Base-by-base conservation (phyloP, 805 yeast genomes). In the Kazachstania martiniae region DNA sequence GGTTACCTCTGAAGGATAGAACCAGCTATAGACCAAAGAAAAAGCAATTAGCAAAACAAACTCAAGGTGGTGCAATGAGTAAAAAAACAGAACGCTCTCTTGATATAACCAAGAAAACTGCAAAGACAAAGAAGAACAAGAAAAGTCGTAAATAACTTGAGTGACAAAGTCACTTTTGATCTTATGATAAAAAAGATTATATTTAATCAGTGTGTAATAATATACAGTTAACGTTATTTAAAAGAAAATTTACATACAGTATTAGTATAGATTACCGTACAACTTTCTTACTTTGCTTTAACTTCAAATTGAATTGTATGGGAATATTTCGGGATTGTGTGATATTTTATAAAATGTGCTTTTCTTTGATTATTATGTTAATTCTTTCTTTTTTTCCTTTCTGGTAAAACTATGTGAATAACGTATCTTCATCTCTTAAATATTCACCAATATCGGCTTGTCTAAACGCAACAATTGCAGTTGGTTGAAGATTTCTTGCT, bases 371-470 rank as follows among this genome's bases (percentile, higher is more conserved):
- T n/a, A n/a, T n/a, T n/a, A n/a, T n/a, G n/a, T n/a, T n/a, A n/a
- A n/a, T n/a, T n/a, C n/a, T n/a, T n/a, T n/a, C n/a, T n/a, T n/a
- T n/a, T n/a, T n/a, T n/a, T n/a, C n/a, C n/a, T n/a, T n/a, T n/a
- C n/a, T n/a, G n/a, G n/a, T n/a, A n/a, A n/a, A n/a, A 18, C 49
- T 65, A 86, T 17, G 95, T 83, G 53, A 89, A 89, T 44, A 89
- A 63, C 25, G 95, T 85, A 59, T 91, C 97, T 66, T 91, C 98
- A 51, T 91, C 97, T 71, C 98, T 86, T 53, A 91, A 68, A 53
- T 85, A 91, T 61, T 91, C 98, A 42, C 98, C 98, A 44, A 91
- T 84, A 65, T 91, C 98, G 44, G 93, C 83, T 58, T 91, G 98
- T 70, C 98, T 77, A 58, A 83, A 89, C 4, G 94, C 94, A 12